These are phyloP conservation scores for Nakaseomyces nivariensis DNA, from an alignment of 1,139 yeast genomes.

Conservation along the genomic window DNA sequence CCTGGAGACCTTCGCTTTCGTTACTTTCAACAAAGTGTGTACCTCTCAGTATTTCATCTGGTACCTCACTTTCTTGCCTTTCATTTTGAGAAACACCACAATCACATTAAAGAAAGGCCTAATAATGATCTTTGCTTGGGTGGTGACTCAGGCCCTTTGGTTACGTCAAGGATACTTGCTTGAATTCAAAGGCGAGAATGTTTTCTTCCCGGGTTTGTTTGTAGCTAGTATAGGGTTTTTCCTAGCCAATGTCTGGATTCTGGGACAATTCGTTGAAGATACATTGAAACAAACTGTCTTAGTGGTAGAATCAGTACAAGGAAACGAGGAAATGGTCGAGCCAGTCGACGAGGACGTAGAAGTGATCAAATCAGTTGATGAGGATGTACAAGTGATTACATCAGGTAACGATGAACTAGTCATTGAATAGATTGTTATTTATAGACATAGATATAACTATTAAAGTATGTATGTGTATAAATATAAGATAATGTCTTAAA, in stretches of 20 bases:
- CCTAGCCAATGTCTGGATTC: slow-evolving; percentile 52
- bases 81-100: slow-evolving; percentile 40
- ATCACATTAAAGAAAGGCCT: slow-evolving; percentile 30
- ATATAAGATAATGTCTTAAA: too few species aligned
- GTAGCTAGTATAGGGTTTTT: slow-evolving; percentile 58
- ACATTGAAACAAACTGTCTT: not conserved
- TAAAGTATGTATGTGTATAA: too few species aligned
- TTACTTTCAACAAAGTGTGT: slow-evolving; percentile 84
- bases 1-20: slow-evolving; percentile 86
- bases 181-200: slow-evolving; percentile 67
- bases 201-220: slow-evolving; percentile 56
- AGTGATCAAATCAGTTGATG: too few species aligned
- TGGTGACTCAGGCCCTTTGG: slow-evolving; percentile 68
- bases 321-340: not conserved
- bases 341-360: not conserved
- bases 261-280: slow-evolving; percentile 42
- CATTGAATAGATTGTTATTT: too few species aligned
- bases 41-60: slow-evolving; percentile 92
- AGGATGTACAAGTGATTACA: too few species aligned
- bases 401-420: too few species aligned
- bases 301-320: not conserved
- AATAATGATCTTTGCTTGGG: slow-evolving; percentile 47
- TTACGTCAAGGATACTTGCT: slow-evolving; percentile 64
- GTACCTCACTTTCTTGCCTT: slow-evolving; percentile 79
- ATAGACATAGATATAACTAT: too few species aligned